Conservation (phyloP, 305 asterid species). For the Nicotiana rustica region DNA sequence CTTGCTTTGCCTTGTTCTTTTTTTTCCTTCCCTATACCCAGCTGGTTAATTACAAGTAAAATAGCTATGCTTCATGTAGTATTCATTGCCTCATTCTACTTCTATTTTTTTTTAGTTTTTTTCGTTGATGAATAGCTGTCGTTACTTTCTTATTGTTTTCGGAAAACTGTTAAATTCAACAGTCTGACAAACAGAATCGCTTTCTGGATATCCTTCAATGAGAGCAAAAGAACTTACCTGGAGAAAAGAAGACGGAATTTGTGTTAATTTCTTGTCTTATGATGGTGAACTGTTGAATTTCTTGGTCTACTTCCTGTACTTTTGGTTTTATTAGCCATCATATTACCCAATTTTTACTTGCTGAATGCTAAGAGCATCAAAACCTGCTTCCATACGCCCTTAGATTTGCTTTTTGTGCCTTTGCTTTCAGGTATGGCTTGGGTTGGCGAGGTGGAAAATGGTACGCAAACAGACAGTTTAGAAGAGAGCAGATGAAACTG, state of each 20-base stretch:
- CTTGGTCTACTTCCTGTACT: background rate
- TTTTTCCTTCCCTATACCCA: background rate
- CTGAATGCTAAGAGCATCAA: background rate
- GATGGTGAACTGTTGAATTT: no score
- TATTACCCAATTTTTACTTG: background rate
- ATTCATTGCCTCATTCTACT: background rate
- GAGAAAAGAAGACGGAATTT: background rate
- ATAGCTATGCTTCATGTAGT: background rate
- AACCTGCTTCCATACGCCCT: background rate
- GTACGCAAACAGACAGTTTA: constrained; percentile 64
- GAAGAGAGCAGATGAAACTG: constrained; percentile 79
- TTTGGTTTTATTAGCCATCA: background rate
- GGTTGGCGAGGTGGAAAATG: constrained; percentile 95
- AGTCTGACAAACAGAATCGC: background rate
- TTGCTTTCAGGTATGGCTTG: constrained; percentile 64
- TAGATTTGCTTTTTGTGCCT: background rate
- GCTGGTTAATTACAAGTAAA: background rate
- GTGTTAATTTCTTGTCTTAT: background rate
- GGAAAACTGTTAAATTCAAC: background rate
- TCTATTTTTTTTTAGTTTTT: background rate
- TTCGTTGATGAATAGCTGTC: background rate
- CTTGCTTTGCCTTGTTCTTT: background rate
- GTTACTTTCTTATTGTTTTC: background rate
- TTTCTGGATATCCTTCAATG: background rate
- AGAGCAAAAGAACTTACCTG: background rate